Conservation (phyloP, 177 flowering plant species). For the Telopea speciosissima region DNA sequence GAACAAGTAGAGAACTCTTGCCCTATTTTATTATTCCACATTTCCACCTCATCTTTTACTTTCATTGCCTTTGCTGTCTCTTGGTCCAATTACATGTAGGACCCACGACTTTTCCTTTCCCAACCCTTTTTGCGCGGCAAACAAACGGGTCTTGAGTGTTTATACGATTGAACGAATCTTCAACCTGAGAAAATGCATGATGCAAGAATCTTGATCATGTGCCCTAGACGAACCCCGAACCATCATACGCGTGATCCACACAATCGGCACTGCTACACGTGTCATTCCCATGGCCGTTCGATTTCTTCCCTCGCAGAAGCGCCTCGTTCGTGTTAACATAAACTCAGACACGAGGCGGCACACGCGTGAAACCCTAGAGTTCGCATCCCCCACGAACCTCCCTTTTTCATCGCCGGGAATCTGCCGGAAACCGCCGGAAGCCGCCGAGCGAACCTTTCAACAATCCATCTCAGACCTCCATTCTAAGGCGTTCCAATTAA, state of each 20-base stretch:
- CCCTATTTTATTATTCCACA: too few species aligned
- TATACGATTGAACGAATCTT: too few species aligned
- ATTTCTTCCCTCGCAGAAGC: slow-evolving; percentile 24
- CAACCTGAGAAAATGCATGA: too few species aligned
- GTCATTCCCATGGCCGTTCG: slow-evolving; percentile 26
- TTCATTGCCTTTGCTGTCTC: too few species aligned
- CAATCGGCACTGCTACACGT: slow-evolving; percentile 40
- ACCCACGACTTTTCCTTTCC: too few species aligned
- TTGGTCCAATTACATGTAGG: too few species aligned
- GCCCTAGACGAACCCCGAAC: too few species aligned
- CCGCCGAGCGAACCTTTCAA: neutral
- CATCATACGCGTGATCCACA: slow-evolving; percentile 18
- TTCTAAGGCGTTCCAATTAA: neutral
- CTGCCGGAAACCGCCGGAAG: slow-evolving; percentile 14
- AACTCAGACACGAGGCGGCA: slow-evolving; percentile 37
- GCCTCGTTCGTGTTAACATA: slow-evolving; percentile 51
- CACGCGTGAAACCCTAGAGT: slow-evolving; percentile 65
- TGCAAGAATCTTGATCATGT: neutral
- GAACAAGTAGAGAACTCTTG: too few species aligned
- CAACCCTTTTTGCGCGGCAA: too few species aligned
- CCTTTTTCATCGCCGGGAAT: slow-evolving; percentile 13
- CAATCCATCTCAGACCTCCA: neutral
- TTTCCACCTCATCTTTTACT: too few species aligned
- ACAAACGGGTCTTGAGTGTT: too few species aligned
- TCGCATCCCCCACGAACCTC: slow-evolving; percentile 23